Base-by-base conservation (phyloP, 805 yeast species). In the Schwanniomyces pseudopolymorphus region DNA sequence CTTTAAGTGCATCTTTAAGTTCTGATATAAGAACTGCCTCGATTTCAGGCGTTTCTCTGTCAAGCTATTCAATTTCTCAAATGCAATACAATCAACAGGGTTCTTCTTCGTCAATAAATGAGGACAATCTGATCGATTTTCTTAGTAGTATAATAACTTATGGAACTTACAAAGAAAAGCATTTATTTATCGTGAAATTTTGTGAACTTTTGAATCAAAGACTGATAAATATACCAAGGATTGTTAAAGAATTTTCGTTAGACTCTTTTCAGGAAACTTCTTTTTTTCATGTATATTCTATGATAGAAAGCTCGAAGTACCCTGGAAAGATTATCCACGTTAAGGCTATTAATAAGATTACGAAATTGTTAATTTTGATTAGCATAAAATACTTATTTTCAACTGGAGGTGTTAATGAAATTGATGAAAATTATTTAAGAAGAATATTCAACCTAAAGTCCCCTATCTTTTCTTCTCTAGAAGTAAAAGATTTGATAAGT, bases 81-180 rank as follows among this genome's bases (percentile, higher is more conserved):
- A 16, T 35, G 28, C 13, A 20, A 38, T 39, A 14, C 4, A 33
- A 25, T 11, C 44, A 39, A 13, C 39, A 33, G 33, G 39, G 28
- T n/a, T 13, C 24, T 25, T 28, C 24, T 6, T 13, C 40, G 43
- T 13, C 22, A n/a, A 9, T 36, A 5, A 36, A 36, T 20, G 25
- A 11, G 5, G 39, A 36, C 5, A 13, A 9, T 4, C 25, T 13
- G 17, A 40, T 48, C 27, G 42, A 45, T 26, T 59, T 58, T 1
- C 39, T 63, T 16, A 54, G 67, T 22, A 49, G 63, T 1, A 53
- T 66, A 10, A 35, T 67, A 1, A 33, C 43, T 7, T 35, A 56
- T 37, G 72, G 73, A 0, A 48, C 67, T 1, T 67, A 67, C 44
- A 65, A 63, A 36, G 69, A 64, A 46, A 67, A 64, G 45, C 50